Percentiles rank a stretch among this genome's conserved stretches.
phyloP scores from a whole-genome alignment of 2,329 filamentous ascomycete genomes.

The Dactylellina leptospora region DNA sequence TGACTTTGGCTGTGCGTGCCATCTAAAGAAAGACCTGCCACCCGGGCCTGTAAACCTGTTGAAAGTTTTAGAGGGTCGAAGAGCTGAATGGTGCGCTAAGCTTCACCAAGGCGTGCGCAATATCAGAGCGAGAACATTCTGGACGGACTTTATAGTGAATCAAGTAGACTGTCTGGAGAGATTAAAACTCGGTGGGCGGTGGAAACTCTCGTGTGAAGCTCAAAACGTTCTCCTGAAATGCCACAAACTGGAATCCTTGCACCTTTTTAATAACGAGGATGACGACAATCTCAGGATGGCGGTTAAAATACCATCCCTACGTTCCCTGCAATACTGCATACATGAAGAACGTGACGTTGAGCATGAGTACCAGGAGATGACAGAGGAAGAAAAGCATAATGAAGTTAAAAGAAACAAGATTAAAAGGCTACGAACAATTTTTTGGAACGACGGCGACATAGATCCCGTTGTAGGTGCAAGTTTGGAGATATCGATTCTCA shows the following conservation, averaged over 20 bases:
- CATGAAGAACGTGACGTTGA: background rate
- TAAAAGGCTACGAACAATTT: no score
- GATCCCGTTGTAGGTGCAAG: no score
- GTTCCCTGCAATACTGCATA: background rate
- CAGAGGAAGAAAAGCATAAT: no score
- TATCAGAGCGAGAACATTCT: background rate
- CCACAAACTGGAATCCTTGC: background rate
- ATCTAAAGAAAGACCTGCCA: no score
- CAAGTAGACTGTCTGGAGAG: background rate
- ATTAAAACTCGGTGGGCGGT: background rate
- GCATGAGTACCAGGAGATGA: background rate
- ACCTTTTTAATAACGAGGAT: background rate
- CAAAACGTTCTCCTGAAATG: background rate
- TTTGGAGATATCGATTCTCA: no score
- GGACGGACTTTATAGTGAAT: background rate
- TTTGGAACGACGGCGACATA: no score
- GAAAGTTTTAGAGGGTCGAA: no score
- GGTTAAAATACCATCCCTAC: background rate
- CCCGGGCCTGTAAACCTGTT: no score
- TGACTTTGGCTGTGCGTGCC: no score
- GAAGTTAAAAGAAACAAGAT: no score
- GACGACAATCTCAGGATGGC: background rate
- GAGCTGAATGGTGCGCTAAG: background rate
- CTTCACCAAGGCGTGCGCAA: background rate
- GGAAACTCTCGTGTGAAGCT: background rate